Evolutionary conservation across 164 flowering plant genomes (phyloP), one percentile per base, ranked within the genome.

Genomic region (Sextonia rubra): DNA sequence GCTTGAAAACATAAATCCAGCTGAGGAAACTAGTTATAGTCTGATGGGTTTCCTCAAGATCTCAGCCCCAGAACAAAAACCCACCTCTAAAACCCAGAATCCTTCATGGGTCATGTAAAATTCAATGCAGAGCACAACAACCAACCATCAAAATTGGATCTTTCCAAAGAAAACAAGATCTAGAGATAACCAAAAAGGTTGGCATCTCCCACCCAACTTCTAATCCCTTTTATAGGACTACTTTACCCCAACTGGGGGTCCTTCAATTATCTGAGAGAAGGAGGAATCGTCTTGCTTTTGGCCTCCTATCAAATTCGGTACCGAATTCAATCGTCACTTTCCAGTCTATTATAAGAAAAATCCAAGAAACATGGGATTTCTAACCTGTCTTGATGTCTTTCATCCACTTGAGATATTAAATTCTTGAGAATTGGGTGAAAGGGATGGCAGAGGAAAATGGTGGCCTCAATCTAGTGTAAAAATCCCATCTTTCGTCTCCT

Each of bases 241-340:
- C 24, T 60, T 29, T 12, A 14, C n/a, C 30, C 20, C 55, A 56
- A 63, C 22, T 2, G 30, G n/a, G 26, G 49, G 22, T 47, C 7
- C 29, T 26, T 29, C 68, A 69, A 27, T 61, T 68, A 61, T 24
- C n/a, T n/a, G 27, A 48, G 65, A 17, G 25, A 17, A 61, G 25
- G 24, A 67, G 72, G 72, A 74, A 69, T 68, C 76, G 47, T 11
- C 48, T 61, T 18, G 68, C 68, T 23, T 62, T 23, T 62, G 63
- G 49, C 37, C 30, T n/a, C 70, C 77, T 47, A 29, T 69, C 71
- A 74, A 22, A 26, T 60, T 63, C 63, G 64, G 69, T 26, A 49
- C 24, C 66, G 58, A 67, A 68, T 11, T 47, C 56, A 66, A 44
- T 32, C 66, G 47, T 30, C 27, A 24, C 44, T 1, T 37, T 69